Percentiles rank a stretch among this genome's conserved stretches.
phyloP scores from a whole-genome alignment of 2,329 filamentous ascomycete species.

The Didymella pinodella region DNA sequence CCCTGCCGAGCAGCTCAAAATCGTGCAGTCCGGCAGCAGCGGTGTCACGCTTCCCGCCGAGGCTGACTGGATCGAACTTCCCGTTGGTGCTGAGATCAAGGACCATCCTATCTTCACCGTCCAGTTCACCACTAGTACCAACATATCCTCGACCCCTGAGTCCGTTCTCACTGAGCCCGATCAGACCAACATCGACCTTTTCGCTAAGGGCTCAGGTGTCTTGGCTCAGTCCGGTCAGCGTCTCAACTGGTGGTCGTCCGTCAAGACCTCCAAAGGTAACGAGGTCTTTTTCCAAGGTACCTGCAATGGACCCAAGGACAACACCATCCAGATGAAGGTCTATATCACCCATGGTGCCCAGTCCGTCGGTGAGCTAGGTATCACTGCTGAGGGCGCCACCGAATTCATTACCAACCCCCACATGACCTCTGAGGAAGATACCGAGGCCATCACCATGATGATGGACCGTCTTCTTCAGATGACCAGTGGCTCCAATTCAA shows the following conservation, averaged over 20 bases:
- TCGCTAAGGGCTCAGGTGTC: slow-evolving; percentile 50
- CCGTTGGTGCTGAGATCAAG: slow-evolving; percentile 57
- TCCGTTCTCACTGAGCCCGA: slow-evolving; percentile 40
- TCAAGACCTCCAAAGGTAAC: slow-evolving; percentile 53
- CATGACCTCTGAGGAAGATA: slow-evolving; percentile 58
- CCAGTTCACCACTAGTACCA: slow-evolving; percentile 40
- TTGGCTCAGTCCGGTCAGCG: slow-evolving; percentile 58
- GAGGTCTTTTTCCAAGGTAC: slow-evolving; percentile 56
- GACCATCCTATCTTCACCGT: slow-evolving; percentile 50
- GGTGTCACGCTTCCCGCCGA: slow-evolving; percentile 53
- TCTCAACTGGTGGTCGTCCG: slow-evolving; percentile 58
- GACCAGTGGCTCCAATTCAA: slow-evolving; percentile 40
- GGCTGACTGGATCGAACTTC: slow-evolving; percentile 59
- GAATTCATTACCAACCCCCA: slow-evolving; percentile 60
- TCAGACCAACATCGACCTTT: slow-evolving; percentile 42
- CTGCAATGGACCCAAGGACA: slow-evolving; percentile 52
- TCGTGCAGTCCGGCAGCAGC: slow-evolving; percentile 53
- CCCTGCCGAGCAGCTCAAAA: slow-evolving; percentile 59
- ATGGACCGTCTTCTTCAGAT: slow-evolving; percentile 55
- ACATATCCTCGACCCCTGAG: slow-evolving; percentile 31
- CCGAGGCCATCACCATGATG: slow-evolving; percentile 54
- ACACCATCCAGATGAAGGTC: slow-evolving; percentile 48
- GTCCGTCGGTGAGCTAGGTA: slow-evolving; percentile 65
- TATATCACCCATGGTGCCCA: slow-evolving; percentile 70
- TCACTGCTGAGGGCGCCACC: slow-evolving; percentile 49